Evolutionary conservation across 192 early-diverging fungal species (phyloP), one percentile per base, ranked within the genome.

Genomic region (Rhizophagus prolifer): DNA sequence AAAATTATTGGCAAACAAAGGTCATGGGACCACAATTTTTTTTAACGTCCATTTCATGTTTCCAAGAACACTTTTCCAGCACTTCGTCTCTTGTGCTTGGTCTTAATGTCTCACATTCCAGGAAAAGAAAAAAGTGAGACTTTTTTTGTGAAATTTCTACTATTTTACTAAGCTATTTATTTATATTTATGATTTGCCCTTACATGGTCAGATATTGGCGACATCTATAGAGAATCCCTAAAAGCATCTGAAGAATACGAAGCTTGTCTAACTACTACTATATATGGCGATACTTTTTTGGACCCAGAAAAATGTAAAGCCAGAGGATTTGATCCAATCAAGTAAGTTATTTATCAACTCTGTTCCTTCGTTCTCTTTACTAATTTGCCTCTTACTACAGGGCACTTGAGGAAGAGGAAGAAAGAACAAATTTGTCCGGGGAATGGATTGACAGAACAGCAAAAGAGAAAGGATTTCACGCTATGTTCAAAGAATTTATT

Each of bases 231-330:
- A 69, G 36, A 28, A 4, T 34, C 67, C 0, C 1, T 1, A 69
- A 69, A 69, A 69, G 67, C 67, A 41, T 13, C 0, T 69, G 67
- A 68, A 68, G 66, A 69, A 41, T 69, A 69, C 41, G 13, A 69
- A 8, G 67, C 67, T 69, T 69, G 67, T 69, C 41, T 28, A 34
- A 69, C 67, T 69, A 69, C 36, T 28, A 69, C 67, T 41, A 69
- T 69, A 69, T 69, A 69, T 41, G 67, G 67, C 8, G 31, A 69
- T 28, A 69, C 28, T 4, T 69, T 41, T 69, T 69, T 69, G 3
- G 67, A 69, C 19, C 36, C 67, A 41, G 67, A 69, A 41, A 69
- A 69, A 69, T 69, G 67, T 69, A 69, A 69, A 41, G 67, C 36
- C 2, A 69, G 67, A 41, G 38, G 38, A 41, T 69, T 41, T 69